phyloP scores from a whole-genome alignment of 2,329 filamentous ascomycete species.

The Teratosphaeria epicoccoides region DNA sequence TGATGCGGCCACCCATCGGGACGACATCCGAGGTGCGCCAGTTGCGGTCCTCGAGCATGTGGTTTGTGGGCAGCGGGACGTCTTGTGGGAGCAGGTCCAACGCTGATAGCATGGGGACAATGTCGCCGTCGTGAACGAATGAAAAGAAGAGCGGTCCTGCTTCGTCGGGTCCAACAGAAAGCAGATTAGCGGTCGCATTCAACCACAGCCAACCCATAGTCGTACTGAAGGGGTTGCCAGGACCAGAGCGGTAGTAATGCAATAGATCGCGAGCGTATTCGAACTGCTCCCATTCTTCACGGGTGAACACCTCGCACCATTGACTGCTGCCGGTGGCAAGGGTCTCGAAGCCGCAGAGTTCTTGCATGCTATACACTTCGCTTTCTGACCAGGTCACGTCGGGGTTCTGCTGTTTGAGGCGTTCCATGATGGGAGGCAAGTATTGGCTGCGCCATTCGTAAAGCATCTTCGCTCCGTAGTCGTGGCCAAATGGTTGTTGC shows the following conservation, averaged over 20 bases:
- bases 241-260: constrained; percentile 49
- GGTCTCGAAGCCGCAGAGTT: constrained; percentile 51
- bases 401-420: constrained; percentile 35
- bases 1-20: constrained; percentile 47
- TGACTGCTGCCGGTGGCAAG: constrained; percentile 42
- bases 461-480: constrained; percentile 40
- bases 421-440: constrained; percentile 34
- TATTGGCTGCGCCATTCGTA: constrained; percentile 39
- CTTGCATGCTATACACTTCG: constrained; percentile 50
- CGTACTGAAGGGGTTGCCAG: constrained; percentile 44
- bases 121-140: constrained; percentile 51
- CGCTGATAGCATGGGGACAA: constrained; percentile 44
- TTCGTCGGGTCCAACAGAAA: constrained; percentile 32
- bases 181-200: constrained; percentile 43
- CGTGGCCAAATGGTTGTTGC: constrained; percentile 33
- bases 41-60: constrained; percentile 33
- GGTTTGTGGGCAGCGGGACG: constrained; percentile 37
- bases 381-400: constrained; percentile 33
- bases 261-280: constrained; percentile 49
- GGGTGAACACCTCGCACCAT: constrained; percentile 48
- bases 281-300: constrained; percentile 38
- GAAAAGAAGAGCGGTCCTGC: constrained; percentile 45
- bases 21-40: constrained; percentile 47
- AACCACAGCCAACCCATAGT: constrained; percentile 50
- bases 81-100: constrained; percentile 39